Evolutionary conservation across 345 rosid genomes (phyloP), one percentile per base, ranked within the genome.

Genomic region (Isatis tinctoria): DNA sequence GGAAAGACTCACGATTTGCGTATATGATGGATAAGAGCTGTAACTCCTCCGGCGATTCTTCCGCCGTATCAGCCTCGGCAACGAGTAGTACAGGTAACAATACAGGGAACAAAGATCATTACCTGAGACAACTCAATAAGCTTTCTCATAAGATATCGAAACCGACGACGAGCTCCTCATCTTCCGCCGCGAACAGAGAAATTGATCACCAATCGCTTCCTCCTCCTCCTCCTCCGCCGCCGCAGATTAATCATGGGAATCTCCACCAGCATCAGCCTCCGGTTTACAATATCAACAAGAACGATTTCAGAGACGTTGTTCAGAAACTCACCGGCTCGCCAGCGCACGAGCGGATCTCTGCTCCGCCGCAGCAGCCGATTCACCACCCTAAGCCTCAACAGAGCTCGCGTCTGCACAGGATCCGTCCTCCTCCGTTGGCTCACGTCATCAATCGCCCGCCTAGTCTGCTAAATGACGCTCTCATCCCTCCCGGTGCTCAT

Each of bases 281-380:
- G 3, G 98, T 95, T 18, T 95, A 90, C 80, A 95, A 92, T 67
- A 95, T 95, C 81, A 95, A 89, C 83, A 92, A 92, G 76, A 87
- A 74, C 74, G 97, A 95, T 79, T 95, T 92, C 82, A 78, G 97
- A 17, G 91, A 95, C 62, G 91, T 95, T 52, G 99, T 95, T 16
- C 99, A 95, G 84, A 89, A 85, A 81, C 91, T 95, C 16, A 95
- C 99, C 28, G 98, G 97, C 28, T 95, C 99, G 0, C 86, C 98
- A 3, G 86, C 98, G 11, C 97, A 90, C 52, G 92, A 92, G 52
- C 84, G 94, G 61, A 73, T 82, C 84, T 78, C 92, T 11, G 71
- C 91, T 13, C 96, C 97, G 5, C 93, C 91, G 8, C 97, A 87
- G 11, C 75, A 69, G 13, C 76, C 68, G 24, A 83, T 86, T 67